These are phyloP conservation scores for Aspergillus leporis DNA, from an alignment of 495 filamentous ascomycete genomes.

Conservation along the genomic window DNA sequence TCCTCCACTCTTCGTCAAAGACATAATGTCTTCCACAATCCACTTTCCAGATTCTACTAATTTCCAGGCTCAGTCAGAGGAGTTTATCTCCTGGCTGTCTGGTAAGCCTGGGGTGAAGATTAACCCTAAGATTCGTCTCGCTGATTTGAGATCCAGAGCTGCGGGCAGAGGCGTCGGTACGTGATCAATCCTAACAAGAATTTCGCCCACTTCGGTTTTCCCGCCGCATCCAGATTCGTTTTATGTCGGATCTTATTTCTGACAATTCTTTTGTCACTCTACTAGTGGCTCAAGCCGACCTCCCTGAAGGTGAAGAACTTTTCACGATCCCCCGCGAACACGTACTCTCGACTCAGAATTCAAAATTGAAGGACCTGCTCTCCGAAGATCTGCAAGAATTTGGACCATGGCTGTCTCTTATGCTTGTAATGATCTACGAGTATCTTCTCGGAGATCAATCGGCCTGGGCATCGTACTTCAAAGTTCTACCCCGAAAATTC, in stretches of 20 bases:
- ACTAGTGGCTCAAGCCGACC: conserved; percentile 57
- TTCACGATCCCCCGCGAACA: conserved; percentile 61
- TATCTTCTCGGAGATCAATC: conserved; percentile 61
- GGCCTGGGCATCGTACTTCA: conserved; percentile 77
- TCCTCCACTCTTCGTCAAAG: conserved; percentile 17
- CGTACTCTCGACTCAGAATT: conserved; percentile 55
- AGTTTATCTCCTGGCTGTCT: conserved; percentile 58
- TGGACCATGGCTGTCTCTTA: conserved; percentile 63
- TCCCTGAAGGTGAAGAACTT: conserved; percentile 62
- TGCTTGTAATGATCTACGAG: conserved; percentile 81
- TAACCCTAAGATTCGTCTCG: conserved; percentile 55
- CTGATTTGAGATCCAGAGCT: conserved; percentile 51
- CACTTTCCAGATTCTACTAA: conserved; percentile 41
- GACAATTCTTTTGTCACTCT: conserved; percentile 18
- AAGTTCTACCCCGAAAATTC: conserved; percentile 75
- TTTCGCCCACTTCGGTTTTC: conserved; percentile 21
- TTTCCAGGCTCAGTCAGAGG: conserved; percentile 49
- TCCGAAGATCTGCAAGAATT: conserved; percentile 44
- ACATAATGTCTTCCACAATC: conserved; percentile 39
- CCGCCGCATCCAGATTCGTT: conserved; percentile 12
- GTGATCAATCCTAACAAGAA: conserved; percentile 27
- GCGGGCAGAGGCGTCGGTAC: conserved; percentile 63
- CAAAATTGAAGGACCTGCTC: conserved; percentile 46
- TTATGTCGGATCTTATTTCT: conserved; percentile 21
- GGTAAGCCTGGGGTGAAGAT: conserved; percentile 50